These are phyloP conservation scores for Lentinula novae-zelandiae DNA, from an alignment of 1,284 basidiomycete species.

Conservation along the genomic window DNA sequence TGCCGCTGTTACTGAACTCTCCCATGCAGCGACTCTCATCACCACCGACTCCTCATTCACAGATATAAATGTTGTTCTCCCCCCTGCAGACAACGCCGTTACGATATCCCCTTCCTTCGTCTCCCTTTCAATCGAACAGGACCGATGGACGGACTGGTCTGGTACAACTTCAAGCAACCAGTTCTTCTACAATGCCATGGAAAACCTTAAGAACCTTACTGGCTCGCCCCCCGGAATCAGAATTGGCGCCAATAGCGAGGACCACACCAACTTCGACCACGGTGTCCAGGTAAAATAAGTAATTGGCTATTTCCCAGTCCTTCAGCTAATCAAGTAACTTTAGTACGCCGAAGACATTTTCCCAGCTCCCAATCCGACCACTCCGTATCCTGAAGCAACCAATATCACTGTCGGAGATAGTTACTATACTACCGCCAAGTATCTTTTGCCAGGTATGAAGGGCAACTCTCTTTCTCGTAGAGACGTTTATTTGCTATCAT, in stretches of 20 bases:
- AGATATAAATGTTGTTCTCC: background rate
- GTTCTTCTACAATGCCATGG: constrained; percentile 12
- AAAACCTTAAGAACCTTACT: constrained; percentile 7
- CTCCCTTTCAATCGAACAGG: constrained; percentile 67
- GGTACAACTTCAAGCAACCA: constrained; percentile 5
- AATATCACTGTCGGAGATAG: constrained; percentile 53
- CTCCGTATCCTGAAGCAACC: constrained; percentile 63
- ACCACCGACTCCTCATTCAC: background rate
- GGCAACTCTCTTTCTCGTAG: background rate
- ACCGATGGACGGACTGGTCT: constrained; percentile 61
- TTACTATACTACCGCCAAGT: constrained; percentile 9
- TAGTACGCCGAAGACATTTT: constrained; percentile 31
- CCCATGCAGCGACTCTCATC: background rate
- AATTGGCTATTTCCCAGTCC: background rate
- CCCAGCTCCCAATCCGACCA: constrained; percentile 40
- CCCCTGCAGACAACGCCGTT: background rate
- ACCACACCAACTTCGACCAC: constrained; percentile 15
- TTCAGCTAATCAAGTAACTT: background rate
- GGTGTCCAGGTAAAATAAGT: constrained; percentile 32
- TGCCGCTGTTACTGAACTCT: background rate
- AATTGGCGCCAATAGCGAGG: constrained; percentile 11
- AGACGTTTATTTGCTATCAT: background rate
- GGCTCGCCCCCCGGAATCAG: constrained; percentile 28
- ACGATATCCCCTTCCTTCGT: constrained; percentile 42
- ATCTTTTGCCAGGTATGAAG: constrained; percentile 7